phyloP scores from a whole-genome alignment of 2,329 filamentous ascomycete species.

The Penicillium paneum region DNA sequence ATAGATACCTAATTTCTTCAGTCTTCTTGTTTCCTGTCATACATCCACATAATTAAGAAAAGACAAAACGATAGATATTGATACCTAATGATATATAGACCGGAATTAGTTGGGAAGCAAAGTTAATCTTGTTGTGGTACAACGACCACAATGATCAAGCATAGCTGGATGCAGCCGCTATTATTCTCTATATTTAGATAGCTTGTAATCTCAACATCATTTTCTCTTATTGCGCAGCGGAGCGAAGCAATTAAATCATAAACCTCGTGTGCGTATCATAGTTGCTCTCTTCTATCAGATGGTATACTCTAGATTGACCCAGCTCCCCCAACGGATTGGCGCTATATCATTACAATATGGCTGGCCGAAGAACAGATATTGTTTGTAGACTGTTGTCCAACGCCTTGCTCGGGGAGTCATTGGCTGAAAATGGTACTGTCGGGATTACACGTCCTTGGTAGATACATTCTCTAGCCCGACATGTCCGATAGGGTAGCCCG shows the following conservation, averaged over 20 bases:
- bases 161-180: not conserved
- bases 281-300: not conserved
- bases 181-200: not conserved
- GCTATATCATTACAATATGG: not conserved
- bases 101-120: not conserved
- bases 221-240: too few species aligned
- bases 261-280: too few species aligned
- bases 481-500: not conserved
- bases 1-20: not conserved
- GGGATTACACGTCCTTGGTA: not conserved
- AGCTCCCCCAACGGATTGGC: not conserved
- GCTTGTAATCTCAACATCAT: not conserved
- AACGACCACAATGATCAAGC: not conserved
- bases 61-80: not conserved
- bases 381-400: not conserved
- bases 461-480: not conserved
- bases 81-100: not conserved
- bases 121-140: not conserved
- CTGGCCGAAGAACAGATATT: not conserved
- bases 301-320: too few species aligned
- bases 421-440: not conserved
- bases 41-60: not conserved
- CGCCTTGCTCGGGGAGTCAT: conserved; percentile 1
- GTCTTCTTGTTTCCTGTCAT: not conserved
- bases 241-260: too few species aligned